Evolutionary conservation across 768 basidiomycete genomes (phyloP), one percentile per base, ranked within the genome.

Genomic region (Tylopilus balloui): DNA sequence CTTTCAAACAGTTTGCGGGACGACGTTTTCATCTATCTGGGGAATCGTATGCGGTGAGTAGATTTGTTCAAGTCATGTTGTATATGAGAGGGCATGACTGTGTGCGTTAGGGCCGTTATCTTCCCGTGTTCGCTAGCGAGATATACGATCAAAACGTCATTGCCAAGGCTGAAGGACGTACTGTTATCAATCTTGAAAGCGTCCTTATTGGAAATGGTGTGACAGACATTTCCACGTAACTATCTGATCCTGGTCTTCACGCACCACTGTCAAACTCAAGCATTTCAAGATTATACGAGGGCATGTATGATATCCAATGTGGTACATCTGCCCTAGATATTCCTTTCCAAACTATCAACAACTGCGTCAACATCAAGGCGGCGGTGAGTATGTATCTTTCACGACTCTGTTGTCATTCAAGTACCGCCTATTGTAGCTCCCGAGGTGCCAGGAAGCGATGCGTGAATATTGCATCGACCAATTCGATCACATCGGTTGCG

Each of bases 181-280:
- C 54, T 57, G 67, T 73, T 3, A 71, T 91, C 54, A 89, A 90
- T 62, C 70, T 92, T 5, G 69, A 78, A 47, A 84, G 80, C 49
- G 74, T 87, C n/a, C 70, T 90, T 63, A 89, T 91, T 48, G 88
- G 84, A 4, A 86, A 86, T 54, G 83, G 85, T 15, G 71, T 79
- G 52, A 83, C 79, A 2, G 82, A 84, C 55, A 68, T 74, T 31
- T 72, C 69, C 7, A 77, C 71, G 64, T 78, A 71, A 66, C 61
- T 59, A 42, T 25, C 17, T 23, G n/a, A 11, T 61, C 34, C 32
- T 39, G 47, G 21, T 20, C 24, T 31, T 46, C 20, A 17, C 23
- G 6, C 6, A n/a, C 14, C 13, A 29, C 12, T 25, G 27, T 15
- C 42, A 41, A 44, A 29, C 36, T 36, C 17, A 21, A 35, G 23